Base-by-base conservation (phyloP, 176 grass and related monocot species). In the Musa troglodytarum region DNA sequence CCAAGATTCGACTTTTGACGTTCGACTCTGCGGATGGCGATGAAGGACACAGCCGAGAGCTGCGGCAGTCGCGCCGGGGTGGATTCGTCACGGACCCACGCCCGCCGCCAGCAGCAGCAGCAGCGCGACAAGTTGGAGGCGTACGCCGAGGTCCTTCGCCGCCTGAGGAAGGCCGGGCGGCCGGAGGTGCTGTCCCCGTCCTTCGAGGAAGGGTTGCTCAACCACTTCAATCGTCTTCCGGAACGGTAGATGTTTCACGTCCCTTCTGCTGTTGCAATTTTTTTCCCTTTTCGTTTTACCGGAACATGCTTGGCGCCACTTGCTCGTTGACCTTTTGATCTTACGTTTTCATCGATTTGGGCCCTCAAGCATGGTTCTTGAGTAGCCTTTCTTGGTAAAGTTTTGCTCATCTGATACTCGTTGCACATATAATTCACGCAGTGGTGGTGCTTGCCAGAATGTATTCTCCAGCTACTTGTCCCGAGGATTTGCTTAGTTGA, bases 121-220 rank as follows among this genome's bases (percentile, higher is more conserved):
- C 72, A 74, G 77, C 65, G 65, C 49, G 52, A 88, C 57, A 83
- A 88, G 80, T 85, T 92, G 21, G 85, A 92, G 52, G 89, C 81
- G 49, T 88, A 86, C 85, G 79, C 59, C 13, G 82, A 92, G 74
- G 82, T 88, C 56, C 83, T 92, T 10, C 65, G 53, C 0, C 83
- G 85, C 49, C 83, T 92, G 49, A 80, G 82, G 0, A 86, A 85
- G 24, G 75, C 74, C 12, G 82, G 58, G n/a, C 50, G 53, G 17
- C 50, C 85, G 69, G 83, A 87, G 2, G 68, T 80, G 76, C 71
- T 85, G 68, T 83, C 52, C 34, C 52, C 74, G 53, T 74, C 83
- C 1, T 92, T 92, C 64, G 89, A 92, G 26, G 85, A 88, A 34
- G 81, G 78, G 65, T 85, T 92, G 56, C 88, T 85, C 85, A 79